Conservation (phyloP, 2,329 filamentous ascomycete genomes). For the Aureobasidium sp. region DNA sequence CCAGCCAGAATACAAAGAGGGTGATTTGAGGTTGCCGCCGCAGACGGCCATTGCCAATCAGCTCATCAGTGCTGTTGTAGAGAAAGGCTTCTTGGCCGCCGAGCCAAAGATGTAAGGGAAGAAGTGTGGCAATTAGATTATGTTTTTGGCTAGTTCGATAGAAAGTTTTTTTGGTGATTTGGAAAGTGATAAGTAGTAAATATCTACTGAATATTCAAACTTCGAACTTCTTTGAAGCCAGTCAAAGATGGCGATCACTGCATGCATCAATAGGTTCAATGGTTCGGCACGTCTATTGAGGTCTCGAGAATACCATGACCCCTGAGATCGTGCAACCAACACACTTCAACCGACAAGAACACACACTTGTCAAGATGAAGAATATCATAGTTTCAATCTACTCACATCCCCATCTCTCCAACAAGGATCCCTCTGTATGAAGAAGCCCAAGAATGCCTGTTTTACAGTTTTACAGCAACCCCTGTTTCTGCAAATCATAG, state of each 20-base stretch:
- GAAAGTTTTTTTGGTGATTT: neutral
- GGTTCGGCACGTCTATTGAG: no score
- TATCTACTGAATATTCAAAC: neutral
- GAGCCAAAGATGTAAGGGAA: conserved; percentile 34
- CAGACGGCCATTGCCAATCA: conserved; percentile 88
- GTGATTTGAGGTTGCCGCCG: conserved; percentile 71
- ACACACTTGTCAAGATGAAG: neutral
- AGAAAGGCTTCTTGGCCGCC: conserved; percentile 58
- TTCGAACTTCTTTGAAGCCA: neutral
- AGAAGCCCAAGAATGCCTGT: neutral
- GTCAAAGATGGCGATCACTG: neutral
- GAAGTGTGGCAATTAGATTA: neutral
- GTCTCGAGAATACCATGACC: no score
- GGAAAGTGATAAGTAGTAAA: neutral
- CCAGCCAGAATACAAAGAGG: conserved; percentile 63
- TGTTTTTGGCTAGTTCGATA: neutral
- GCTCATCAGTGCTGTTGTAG: conserved; percentile 67
- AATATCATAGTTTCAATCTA: neutral
- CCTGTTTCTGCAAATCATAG: conserved; percentile 87
- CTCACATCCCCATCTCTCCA: neutral
- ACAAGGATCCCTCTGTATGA: neutral
- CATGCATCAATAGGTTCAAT: neutral
- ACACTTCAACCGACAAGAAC: neutral
- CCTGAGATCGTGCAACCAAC: neutral
- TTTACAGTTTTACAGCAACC: conserved; percentile 55